A percentile compares a stretch with the other conserved stretches of the same genome.
These are phyloP conservation scores for Fagopyrum esculentum DNA, from an alignment of 148 eudicot species.

Conservation along the genomic window DNA sequence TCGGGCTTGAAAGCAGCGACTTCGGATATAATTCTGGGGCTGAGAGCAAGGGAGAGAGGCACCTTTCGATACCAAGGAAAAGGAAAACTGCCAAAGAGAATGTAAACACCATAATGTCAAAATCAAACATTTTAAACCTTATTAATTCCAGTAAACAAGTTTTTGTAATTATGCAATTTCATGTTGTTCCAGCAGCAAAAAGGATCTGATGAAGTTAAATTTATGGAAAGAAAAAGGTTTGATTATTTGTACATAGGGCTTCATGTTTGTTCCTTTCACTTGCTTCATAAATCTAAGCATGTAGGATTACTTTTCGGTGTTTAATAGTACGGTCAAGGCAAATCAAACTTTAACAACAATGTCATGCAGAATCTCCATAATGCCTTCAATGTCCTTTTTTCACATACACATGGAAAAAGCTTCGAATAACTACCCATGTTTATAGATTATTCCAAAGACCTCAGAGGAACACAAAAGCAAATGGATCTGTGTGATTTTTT, in stretches of 20 bases:
- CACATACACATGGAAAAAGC: neutral
- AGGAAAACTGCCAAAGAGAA: constrained; percentile 65
- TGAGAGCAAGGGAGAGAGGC: constrained; percentile 91
- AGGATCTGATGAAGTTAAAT: neutral
- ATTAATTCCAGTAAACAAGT: neutral
- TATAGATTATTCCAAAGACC: neutral
- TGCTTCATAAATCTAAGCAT: neutral
- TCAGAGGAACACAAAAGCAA: neutral
- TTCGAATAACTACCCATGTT: neutral
- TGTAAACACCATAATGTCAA: neutral
- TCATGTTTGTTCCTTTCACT: neutral
- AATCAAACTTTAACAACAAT: neutral
- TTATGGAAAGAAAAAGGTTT: neutral
- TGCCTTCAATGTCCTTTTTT: neutral
- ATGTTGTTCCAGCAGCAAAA: constrained; percentile 3
- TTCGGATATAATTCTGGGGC: constrained; percentile 89
- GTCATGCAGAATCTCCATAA: neutral
- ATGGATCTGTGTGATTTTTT: neutral
- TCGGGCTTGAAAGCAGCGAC: constrained; percentile 94
- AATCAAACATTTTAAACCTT: neutral
- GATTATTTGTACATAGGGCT: neutral
- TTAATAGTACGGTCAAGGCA: neutral
- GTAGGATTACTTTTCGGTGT: neutral
- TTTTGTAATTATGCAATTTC: neutral
- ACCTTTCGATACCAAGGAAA: constrained; percentile 86